Conservation (phyloP, 2,329 filamentous ascomycete genomes). For the Paecilomyces sp. region DNA sequence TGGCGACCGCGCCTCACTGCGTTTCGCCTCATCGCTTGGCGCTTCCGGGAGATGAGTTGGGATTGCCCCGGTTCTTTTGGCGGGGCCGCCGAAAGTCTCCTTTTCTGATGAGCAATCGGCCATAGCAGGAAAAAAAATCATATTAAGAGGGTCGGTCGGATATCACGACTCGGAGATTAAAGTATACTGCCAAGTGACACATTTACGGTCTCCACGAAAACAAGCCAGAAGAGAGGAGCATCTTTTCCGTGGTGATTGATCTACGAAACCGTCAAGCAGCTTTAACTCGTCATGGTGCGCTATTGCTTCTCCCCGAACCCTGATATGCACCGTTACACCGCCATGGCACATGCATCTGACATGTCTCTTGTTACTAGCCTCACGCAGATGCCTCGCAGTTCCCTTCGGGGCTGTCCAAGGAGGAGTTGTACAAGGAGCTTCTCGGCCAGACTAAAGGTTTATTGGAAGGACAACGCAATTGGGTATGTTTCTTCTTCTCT, state of each 20-base stretch:
- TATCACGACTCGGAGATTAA: neutral
- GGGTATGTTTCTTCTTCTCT: slow-evolving; percentile 24
- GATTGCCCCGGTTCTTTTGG: neutral
- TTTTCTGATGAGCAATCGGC: neutral
- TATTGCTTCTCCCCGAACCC: neutral
- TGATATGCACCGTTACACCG: neutral
- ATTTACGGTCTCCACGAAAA: neutral
- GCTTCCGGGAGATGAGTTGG: neutral
- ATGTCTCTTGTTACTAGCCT: slow-evolving; percentile 22
- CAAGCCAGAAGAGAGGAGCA: neutral
- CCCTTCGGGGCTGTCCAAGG: slow-evolving; percentile 28
- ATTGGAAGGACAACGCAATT: slow-evolving; percentile 38
- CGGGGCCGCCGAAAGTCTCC: neutral
- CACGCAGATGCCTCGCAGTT: slow-evolving; percentile 44
- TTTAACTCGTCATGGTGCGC: neutral
- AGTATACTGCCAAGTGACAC: neutral
- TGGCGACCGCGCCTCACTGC: neutral
- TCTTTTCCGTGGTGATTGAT: neutral
- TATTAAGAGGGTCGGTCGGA: neutral
- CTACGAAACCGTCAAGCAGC: neutral
- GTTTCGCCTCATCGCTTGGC: neutral
- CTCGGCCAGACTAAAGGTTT: slow-evolving; percentile 32
- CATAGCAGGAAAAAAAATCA: neutral
- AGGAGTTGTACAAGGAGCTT: slow-evolving; percentile 36
- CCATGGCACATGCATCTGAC: neutral